Base-by-base conservation (phyloP, 208 protist species). In the Leishmania gerbilli region DNA sequence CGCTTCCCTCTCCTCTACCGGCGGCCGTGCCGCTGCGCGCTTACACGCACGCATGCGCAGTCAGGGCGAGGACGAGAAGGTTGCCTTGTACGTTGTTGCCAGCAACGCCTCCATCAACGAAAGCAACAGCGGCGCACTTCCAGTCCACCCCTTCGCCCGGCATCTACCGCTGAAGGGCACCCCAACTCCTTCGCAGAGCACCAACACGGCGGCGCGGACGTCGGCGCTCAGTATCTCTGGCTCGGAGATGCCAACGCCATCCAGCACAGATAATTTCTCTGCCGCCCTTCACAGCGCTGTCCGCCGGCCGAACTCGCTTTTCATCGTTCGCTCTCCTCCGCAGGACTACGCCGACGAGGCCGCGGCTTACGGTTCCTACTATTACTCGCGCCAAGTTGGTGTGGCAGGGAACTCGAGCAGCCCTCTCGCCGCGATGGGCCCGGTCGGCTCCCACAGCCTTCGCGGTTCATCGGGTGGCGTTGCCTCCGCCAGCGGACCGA, bases 231-330 rank as follows among this genome's bases (percentile, higher is more conserved):
- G 84, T 34, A 72, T 87, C 40, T 79, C 84, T 1, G 64, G 65
- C 71, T 87, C 84, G 0, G 84, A 84, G 47, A 40, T 81, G 21
- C 79, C 76, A 17, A 87, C 84, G 24, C 84, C 84, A 49, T 51
- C 78, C 37, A 87, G 77, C 84, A 47, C 60, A 13, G 79, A 69
- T 0, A 45, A 81, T 31, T 58, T 45, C 19, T 67, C 56, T 68
- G 42, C 62, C 31, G 45, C 11, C 9, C 13, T 75, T 1, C 75
- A 55, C 40, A 60, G 80, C 80, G 56, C 24, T 37, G 53, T 71
- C 53, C 68, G 65, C n/a, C 80, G 72, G 5, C 80, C 65, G 15
- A 79, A 79, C 75, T 84, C 80, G 1, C 65, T 84, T 3, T 55
- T 84, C 21, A 74, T 84, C 31, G 24, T 84, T 3, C 80, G 80